Evolutionary conservation across 163 green algal genomes (phyloP), one percentile per base, ranked within the genome.

Genomic region (Volvox carteri): DNA sequence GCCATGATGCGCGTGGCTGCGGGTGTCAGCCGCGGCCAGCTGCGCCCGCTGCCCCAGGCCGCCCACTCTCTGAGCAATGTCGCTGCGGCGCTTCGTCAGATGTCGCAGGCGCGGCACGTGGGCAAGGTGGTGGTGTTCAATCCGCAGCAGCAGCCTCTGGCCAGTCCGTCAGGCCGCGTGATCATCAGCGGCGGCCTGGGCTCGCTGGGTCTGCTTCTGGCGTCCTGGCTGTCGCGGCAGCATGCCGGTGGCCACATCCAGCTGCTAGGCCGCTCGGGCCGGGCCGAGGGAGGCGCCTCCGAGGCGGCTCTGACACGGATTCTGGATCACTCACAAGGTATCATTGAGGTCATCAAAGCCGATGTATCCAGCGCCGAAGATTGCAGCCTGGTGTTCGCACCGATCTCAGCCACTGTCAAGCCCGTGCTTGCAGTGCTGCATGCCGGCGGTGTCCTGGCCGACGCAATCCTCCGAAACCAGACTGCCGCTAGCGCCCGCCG

Each of bases 151-250:
- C 56, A 72, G 65, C 44, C 41, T 1, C 79, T 84, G 80, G 70
- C 50, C 12, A 70, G 56, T 72, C 41, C 21, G 7, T 8, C 21
- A 44, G 58, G 85, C 11, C 75, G 77, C 1, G 90, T 93, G 60
- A 67, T 96, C 11, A 90, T 98, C 30, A 98, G 95, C 44, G 97
- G 97, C 42, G 97, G 96, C 30, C 90, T 92, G 0, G 96, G 97
- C 19, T 93, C 94, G 0, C 90, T 99, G 37, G 97, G 96, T 23
- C 46, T 92, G 60, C 70, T 98, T 67, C 91, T 97, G 16, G 94
- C 94, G 1, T 52, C 37, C 0, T 98, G 95, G 95, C 85, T 97
- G 78, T 35, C 91, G 33, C 50, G 68, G 0, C 85, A 90, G 35
- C 85, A 95, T 35, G 89, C 88, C 18, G 72, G 65, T 0, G 21